These are phyloP conservation scores for Sporopachydermia quercuum DNA, from an alignment of 805 yeast genomes.

Conservation along the genomic window DNA sequence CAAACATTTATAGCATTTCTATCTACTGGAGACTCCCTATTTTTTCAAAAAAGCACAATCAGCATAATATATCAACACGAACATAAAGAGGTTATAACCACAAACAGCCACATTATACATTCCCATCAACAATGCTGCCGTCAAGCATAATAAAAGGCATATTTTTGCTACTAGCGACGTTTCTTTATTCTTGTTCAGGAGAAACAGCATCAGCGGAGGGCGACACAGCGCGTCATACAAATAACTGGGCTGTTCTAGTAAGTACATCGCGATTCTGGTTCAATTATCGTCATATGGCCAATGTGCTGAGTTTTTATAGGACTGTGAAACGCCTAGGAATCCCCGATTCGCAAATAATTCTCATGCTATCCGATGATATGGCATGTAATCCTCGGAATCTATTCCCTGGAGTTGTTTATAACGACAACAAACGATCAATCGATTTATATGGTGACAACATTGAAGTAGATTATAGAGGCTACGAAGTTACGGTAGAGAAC, in stretches of 20 bases:
- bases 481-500: conserved; percentile 95
- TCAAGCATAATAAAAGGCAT: too few species aligned
- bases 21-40: too few species aligned
- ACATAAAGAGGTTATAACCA: too few species aligned
- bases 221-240: conserved; percentile 21
- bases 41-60: too few species aligned
- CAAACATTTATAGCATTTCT: too few species aligned
- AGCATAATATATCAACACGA: too few species aligned
- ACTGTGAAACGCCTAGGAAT: conserved; percentile 93
- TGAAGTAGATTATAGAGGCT: conserved; percentile 94
- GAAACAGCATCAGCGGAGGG: too few species aligned
- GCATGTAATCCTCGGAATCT: conserved; percentile 95
- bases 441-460: conserved; percentile 90
- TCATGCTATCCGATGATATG: conserved; percentile 93
- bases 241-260: conserved; percentile 77
- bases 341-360: conserved; percentile 92
- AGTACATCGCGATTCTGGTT: conserved; percentile 97
- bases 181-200: too few species aligned
- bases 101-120: too few species aligned
- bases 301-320: conserved; percentile 83
- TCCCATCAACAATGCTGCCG: too few species aligned
- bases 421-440: conserved; percentile 80
- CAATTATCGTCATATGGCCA: conserved; percentile 96
- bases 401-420: conserved; percentile 91
- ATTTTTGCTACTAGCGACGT: too few species aligned